Evolutionary conservation across 2,329 filamentous ascomycete species (phyloP).

Genomic region (Westerdykella sp.): DNA sequence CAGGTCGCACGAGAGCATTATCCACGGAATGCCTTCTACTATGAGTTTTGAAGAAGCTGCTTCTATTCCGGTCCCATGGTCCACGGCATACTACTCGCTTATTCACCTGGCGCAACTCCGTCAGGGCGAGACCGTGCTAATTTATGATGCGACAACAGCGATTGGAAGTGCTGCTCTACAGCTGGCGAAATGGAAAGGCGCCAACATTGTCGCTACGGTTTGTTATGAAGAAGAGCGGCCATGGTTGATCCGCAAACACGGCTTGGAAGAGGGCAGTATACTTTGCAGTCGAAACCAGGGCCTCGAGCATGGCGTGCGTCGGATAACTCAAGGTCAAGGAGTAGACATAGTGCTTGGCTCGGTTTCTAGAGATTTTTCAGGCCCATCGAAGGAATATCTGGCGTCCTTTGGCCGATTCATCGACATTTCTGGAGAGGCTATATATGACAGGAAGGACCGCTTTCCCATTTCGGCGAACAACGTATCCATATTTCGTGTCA

Average conservation of each 20-base stretch:
- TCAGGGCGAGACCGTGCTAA: slow-evolving; percentile 19
- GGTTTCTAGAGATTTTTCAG: slow-evolving; percentile 14
- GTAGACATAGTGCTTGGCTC: slow-evolving; percentile 33
- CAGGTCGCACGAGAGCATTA: slow-evolving; percentile 12
- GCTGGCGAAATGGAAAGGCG: slow-evolving; percentile 1
- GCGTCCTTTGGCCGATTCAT: slow-evolving; percentile 29
- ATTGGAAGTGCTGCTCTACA: slow-evolving; percentile 6
- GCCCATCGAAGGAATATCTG: slow-evolving; percentile 17
- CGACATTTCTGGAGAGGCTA: slow-evolving; percentile 6
- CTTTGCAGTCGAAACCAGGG: slow-evolving; percentile 13
- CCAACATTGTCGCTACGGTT: slow-evolving; percentile 16
- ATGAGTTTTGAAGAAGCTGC: slow-evolving; percentile 10
- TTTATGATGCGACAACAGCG: slow-evolving; percentile 13
- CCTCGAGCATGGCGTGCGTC: slow-evolving; percentile 4
- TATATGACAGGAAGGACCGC: not conserved
- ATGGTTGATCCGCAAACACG: slow-evolving; percentile 3
- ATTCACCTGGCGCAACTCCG: slow-evolving; percentile 9
- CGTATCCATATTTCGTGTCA: slow-evolving; percentile 19
- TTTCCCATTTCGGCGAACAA: not conserved
- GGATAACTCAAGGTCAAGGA: slow-evolving; percentile 18
- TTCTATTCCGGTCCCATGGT: slow-evolving; percentile 12
- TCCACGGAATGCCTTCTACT: not conserved
- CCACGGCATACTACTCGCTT: slow-evolving; percentile 13
- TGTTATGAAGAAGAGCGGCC: slow-evolving; percentile 5
- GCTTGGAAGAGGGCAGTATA: slow-evolving; percentile 20